Conservation (phyloP, 768 basidiomycete species). For the Kwoniella dendrophila region DNA sequence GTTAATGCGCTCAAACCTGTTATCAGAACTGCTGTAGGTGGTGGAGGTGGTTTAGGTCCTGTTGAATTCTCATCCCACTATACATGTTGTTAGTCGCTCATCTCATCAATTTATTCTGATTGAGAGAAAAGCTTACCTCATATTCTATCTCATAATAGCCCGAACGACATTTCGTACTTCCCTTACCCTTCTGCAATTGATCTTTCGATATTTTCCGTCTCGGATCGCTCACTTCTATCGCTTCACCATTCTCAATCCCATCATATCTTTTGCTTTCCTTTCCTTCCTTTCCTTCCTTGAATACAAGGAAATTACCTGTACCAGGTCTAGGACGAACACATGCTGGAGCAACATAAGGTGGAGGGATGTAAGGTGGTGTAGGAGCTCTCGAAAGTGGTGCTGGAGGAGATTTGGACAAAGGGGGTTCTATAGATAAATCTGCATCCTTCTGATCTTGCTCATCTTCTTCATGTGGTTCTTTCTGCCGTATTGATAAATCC, state of each 20-base stretch:
- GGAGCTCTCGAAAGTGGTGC: constrained; percentile 17
- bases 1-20: constrained; percentile 72
- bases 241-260: constrained; percentile 19
- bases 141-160: constrained; percentile 43
- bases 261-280: constrained; percentile 34
- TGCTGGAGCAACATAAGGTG: constrained; percentile 35
- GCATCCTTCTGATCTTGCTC: constrained; percentile 18
- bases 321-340: constrained; percentile 23
- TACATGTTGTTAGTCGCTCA: too few relatives aligned
- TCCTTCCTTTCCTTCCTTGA: too few relatives aligned
- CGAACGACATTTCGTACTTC: constrained; percentile 32
- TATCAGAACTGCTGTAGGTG: constrained; percentile 66
- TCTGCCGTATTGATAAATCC: constrained; percentile 30
- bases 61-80: constrained; percentile 77
- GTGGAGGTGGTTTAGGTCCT: constrained; percentile 70
- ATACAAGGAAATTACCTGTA: constrained; percentile 26
- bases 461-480: constrained; percentile 22
- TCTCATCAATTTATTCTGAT: constrained; percentile 2
- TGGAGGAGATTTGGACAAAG: constrained; percentile 13
- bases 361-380: constrained; percentile 28
- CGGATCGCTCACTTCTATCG: constrained; percentile 29
- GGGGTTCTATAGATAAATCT: constrained; percentile 12
- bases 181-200: constrained; percentile 30
- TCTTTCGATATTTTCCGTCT: constrained; percentile 25
- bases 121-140: constrained; percentile 38